Evolutionary conservation across 2,329 filamentous ascomycete species (phyloP).

Genomic region (Pestalotiopsis sp.): DNA sequence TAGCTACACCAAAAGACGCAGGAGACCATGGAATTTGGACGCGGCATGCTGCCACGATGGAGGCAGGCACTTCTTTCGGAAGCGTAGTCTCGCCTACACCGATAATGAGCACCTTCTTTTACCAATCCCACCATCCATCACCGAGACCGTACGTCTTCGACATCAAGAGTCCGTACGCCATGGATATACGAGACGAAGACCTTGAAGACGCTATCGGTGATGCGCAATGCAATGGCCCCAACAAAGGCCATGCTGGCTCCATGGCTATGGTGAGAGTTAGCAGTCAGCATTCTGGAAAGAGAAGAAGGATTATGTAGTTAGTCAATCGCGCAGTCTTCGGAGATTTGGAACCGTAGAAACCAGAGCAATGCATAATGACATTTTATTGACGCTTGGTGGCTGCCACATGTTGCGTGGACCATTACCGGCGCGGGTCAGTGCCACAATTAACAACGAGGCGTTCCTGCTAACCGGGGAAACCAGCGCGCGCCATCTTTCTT

Average conservation of each 20-base stretch:
- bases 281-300: slow-evolving; percentile 26
- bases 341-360: background rate
- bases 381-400: no score
- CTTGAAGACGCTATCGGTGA: slow-evolving; percentile 27
- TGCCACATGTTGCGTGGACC: no score
- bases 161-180: slow-evolving; percentile 41
- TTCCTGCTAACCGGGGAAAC: slow-evolving; percentile 27
- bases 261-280: slow-evolving; percentile 20
- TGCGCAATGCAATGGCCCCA: slow-evolving; percentile 12
- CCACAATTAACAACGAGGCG: background rate
- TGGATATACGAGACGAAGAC: slow-evolving; percentile 37
- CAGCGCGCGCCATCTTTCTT: slow-evolving; percentile 65
- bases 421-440: no score
- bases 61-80: slow-evolving; percentile 36
- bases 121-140: slow-evolving; percentile 30
- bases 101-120: slow-evolving; percentile 23
- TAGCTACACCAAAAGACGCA: slow-evolving; percentile 40
- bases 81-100: slow-evolving; percentile 29
- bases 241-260: slow-evolving; percentile 26
- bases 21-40: slow-evolving; percentile 29
- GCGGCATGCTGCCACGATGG: slow-evolving; percentile 37
- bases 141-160: slow-evolving; percentile 35
- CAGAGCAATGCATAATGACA: background rate
- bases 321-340: background rate
- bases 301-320: slow-evolving; percentile 24